Conservation (phyloP, 306 rosid species). For the Mucuna pruriens region DNA sequence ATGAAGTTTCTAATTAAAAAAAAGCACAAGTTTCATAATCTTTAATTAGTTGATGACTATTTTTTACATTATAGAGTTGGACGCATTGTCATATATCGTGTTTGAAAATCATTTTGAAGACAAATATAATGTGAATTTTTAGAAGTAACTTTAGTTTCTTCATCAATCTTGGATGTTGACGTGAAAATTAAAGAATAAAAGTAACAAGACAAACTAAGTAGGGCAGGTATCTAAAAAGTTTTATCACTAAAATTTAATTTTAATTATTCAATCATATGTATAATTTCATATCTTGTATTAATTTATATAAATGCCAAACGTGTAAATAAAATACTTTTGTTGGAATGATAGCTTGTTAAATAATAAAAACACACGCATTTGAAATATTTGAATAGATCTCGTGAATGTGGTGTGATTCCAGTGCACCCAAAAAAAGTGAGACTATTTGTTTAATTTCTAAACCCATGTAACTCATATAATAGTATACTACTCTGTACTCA, state of each 20-base stretch:
- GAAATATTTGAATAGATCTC: neutral
- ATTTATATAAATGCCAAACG: neutral
- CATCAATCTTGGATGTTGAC: too few species aligned
- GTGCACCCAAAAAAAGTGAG: neutral
- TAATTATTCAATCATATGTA: neutral
- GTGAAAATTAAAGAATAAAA: neutral
- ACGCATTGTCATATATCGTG: too few species aligned
- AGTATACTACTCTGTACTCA: neutral
- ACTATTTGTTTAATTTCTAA: neutral
- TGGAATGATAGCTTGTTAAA: neutral
- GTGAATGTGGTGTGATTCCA: neutral
- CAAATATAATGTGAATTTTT: too few species aligned
- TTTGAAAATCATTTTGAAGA: too few species aligned
- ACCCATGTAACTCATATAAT: neutral
- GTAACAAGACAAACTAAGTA: neutral
- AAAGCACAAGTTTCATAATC: neutral
- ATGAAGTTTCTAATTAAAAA: constrained; percentile 6
- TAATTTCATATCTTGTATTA: neutral
- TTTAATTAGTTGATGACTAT: neutral
- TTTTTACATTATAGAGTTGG: neutral
- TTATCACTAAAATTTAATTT: neutral
- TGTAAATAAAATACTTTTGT: neutral
- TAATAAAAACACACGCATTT: neutral
- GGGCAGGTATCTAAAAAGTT: neutral
- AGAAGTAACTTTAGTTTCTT: too few species aligned